Evolutionary conservation across 257 asterid species (phyloP).

Genomic region (Striga asiatica): DNA sequence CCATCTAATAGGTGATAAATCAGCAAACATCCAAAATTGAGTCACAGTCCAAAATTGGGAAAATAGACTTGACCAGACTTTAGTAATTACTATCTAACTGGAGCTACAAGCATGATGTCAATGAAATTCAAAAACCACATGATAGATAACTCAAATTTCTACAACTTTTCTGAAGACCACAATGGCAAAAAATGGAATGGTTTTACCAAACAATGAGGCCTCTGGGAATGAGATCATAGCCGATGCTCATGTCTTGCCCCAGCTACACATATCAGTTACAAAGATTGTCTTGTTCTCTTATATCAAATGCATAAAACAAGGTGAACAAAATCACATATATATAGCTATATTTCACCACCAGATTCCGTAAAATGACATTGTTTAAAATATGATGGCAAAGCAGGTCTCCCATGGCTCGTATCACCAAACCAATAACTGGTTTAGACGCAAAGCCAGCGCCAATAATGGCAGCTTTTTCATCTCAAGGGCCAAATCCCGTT

Average conservation of each 20-base stretch:
- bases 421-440: slow-evolving; percentile 40
- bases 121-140: no score
- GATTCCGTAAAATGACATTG: not conserved
- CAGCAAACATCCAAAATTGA: no score
- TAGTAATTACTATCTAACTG: no score
- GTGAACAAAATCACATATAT: slow-evolving; percentile 19
- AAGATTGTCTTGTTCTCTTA: slow-evolving; percentile 52
- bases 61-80: no score
- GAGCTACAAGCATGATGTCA: no score
- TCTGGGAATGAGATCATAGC: slow-evolving; percentile 75
- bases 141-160: no score
- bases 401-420: slow-evolving; percentile 52
- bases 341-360: not conserved
- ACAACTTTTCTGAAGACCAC: no score
- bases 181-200: no score
- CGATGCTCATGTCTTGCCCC: slow-evolving; percentile 91
- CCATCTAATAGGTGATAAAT: no score
- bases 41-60: no score
- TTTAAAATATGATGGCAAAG: slow-evolving; percentile 22
- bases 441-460: slow-evolving; percentile 74
- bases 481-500: not conserved
- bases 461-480: not conserved
- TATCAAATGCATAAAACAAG: slow-evolving; percentile 41
- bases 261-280: slow-evolving; percentile 66
- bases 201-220: slow-evolving; percentile 44